Evolutionary conservation across 1,284 basidiomycete species (phyloP), one percentile per base, ranked within the genome.

Genomic region (Rhizoctonia solani): DNA sequence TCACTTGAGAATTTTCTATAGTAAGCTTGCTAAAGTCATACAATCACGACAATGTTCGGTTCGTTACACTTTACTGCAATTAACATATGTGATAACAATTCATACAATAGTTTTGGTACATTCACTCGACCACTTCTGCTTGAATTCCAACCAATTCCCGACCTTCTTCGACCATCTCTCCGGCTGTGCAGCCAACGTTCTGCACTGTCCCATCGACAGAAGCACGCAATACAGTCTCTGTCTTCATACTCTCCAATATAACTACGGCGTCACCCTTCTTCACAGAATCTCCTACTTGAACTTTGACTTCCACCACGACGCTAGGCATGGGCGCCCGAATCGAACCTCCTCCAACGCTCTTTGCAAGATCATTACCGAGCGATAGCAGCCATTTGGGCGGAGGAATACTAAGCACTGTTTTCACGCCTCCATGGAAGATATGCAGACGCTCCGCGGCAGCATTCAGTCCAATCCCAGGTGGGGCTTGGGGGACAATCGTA

Each of bases 201-300:
- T 81, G 85, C 1, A 95, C 86, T 5, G 86, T 80, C 9, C 92
- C 93, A 47, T 81, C 80, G 4, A 81, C 80, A 66, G 84, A 82
- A 11, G 91, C 86, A 68, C 92, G 82, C 72, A 97, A 76, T 47
- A 91, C 90, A 55, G 90, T 95, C 80, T 95, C 93, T 71, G 92
- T 95, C 85, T 97, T 97, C 94, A 96, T 97, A 74, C 92, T 95
- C 80, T 96, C 94, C 72, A 96, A 78, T 21, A 96, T 87, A 30
- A 94, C 87, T 11, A 93, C 81, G 6, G 85, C 85, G 74, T 95
- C 88, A 0, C 92, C 92, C 75, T 85, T 85, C 75, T 87, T 85
- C n/a, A 96, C 90, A 41, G 76, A 78, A 67, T 95, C 88, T 0
- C 93, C 94, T 2, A 84, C 79, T 68, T 81, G 81, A 25, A 95